phyloP scores from a whole-genome alignment of 352 stramenopile genomes.

The Pythium phragmitis region DNA sequence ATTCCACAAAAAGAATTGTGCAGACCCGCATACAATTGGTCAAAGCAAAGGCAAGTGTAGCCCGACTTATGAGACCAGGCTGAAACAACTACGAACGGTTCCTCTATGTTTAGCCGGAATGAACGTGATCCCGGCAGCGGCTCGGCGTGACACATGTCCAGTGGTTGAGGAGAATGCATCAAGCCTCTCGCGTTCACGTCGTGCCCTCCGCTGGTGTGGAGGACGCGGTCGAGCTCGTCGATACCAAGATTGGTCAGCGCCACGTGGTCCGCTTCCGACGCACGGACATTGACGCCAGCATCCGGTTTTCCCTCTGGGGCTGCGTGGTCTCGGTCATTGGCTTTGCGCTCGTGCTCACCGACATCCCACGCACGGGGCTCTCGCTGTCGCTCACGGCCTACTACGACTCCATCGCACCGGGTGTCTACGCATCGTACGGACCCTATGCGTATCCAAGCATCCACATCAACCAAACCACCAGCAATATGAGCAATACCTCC shows the following conservation, averaged over 20 bases:
- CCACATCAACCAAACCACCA: slow-evolving; percentile 29
- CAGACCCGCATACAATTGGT: too few relatives aligned
- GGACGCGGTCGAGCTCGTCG: not conserved
- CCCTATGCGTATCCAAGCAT: slow-evolving; percentile 45
- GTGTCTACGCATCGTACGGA: slow-evolving; percentile 36
- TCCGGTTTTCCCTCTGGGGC: slow-evolving; percentile 7
- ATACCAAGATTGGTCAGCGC: not conserved
- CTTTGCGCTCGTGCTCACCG: slow-evolving; percentile 39
- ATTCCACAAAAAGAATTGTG: too few relatives aligned
- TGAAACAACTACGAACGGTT: too few relatives aligned
- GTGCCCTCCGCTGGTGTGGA: not conserved
- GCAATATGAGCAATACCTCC: not conserved
- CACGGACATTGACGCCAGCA: slow-evolving; percentile 2
- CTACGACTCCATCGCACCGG: slow-evolving; percentile 31
- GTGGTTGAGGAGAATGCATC: too few relatives aligned
- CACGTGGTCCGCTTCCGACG: not conserved
- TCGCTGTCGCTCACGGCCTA: slow-evolving; percentile 31
- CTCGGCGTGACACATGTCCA: too few relatives aligned
- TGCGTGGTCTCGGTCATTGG: slow-evolving; percentile 8
- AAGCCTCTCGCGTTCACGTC: not conserved
- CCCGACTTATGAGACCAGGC: too few relatives aligned
- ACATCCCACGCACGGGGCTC: slow-evolving; percentile 53
- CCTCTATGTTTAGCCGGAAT: too few relatives aligned
- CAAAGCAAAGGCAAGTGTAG: too few relatives aligned
- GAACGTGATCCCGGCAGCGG: too few relatives aligned